Percentiles rank a stretch among this genome's conserved stretches.
phyloP scores from a whole-genome alignment of 768 basidiomycete species.

The Leccinum truebloodii region DNA sequence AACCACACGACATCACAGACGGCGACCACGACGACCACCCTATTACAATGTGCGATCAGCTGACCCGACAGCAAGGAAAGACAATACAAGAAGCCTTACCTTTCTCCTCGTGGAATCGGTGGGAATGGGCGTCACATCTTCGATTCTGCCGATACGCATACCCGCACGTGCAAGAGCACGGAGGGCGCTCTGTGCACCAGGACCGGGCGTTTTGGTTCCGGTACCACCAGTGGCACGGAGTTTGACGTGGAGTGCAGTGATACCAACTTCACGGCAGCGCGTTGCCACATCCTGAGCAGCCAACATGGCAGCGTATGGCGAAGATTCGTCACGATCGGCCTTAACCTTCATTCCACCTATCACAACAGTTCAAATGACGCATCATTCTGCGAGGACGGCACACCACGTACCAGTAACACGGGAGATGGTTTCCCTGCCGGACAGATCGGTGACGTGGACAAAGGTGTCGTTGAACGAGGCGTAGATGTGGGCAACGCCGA shows the following conservation, averaged over 20 bases:
- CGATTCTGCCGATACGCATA: conserved; percentile 97
- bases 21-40: conserved; percentile 99
- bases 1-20: conserved; percentile 56
- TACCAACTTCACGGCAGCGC: conserved; percentile 97
- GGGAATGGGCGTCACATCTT: conserved; percentile 97
- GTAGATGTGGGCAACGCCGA: conserved; percentile 98
- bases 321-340: conserved; percentile 99
- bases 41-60: conserved; percentile 29
- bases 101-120: conserved; percentile 98
- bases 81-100: conserved; percentile 44
- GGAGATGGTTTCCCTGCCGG: conserved; percentile 98
- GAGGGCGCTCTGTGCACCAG: conserved; percentile 97
- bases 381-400: not conserved
- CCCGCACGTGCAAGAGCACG: conserved; percentile 98
- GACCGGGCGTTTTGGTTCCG: conserved; percentile 98
- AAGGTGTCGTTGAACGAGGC: conserved; percentile 99
- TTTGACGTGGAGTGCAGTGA: conserved; percentile 99
- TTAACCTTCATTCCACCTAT: conserved; percentile 99
- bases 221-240: conserved; percentile 98
- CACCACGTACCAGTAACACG: conserved; percentile 83
- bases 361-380: not conserved
- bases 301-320: conserved; percentile 96
- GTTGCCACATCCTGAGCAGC: conserved; percentile 96
- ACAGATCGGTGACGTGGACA: conserved; percentile 98
- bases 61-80: not conserved